Evolutionary conservation across 2,329 filamentous ascomycete species (phyloP).

Genomic region (Diaporthe amygdali): DNA sequence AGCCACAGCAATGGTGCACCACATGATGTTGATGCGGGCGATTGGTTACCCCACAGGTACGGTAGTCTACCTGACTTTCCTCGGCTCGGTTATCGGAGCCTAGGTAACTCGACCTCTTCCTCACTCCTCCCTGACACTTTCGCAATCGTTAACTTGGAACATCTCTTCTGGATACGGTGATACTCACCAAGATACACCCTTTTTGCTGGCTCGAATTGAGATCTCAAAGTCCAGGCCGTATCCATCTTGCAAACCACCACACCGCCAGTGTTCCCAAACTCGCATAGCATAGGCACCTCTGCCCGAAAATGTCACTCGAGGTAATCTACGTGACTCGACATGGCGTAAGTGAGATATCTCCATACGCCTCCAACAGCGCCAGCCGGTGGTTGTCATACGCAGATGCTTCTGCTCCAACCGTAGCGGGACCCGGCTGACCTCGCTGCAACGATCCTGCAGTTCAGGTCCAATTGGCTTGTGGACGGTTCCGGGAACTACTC

Average conservation of each 20-base stretch:
- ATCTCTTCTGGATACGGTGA: not conserved
- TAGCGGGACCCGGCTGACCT: conserved; percentile 17
- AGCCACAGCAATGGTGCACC: no score
- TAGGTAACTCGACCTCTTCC: not conserved
- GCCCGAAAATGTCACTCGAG: conserved; percentile 63
- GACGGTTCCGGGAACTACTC: conserved; percentile 80
- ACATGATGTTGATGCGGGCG: not conserved
- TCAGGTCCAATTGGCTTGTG: conserved; percentile 89
- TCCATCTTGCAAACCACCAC: not conserved
- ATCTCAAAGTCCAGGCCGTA: not conserved
- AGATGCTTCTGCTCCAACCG: conserved; percentile 2
- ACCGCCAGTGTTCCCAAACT: not conserved
- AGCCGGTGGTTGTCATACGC: not conserved
- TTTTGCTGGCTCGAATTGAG: not conserved
- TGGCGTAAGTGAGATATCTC: conserved; percentile 61
- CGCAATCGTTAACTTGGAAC: no score
- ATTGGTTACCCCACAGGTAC: no score
- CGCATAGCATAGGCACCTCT: not conserved
- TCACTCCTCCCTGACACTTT: not conserved
- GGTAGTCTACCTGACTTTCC: no score
- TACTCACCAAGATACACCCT: not conserved
- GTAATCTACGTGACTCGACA: conserved; percentile 78
- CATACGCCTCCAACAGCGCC: not conserved
- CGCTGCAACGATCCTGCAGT: conserved; percentile 55
- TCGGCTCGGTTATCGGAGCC: not conserved